Conservation (phyloP, 2,329 filamentous ascomycete species). For the Sporothrix protearum region DNA sequence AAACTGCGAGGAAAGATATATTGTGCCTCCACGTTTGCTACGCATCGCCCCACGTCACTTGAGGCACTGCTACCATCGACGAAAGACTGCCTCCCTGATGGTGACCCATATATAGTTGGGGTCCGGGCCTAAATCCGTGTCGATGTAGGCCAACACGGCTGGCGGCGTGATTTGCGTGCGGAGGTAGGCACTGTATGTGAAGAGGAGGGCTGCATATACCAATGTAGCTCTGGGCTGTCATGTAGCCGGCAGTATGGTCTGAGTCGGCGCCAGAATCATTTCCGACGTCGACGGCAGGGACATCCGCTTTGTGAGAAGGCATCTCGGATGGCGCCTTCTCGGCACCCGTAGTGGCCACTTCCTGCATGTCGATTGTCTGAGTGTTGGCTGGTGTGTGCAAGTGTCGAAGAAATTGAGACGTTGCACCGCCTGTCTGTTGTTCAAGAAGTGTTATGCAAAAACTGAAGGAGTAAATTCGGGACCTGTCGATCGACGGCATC, state of each 20-base stretch:
- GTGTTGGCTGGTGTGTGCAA: background rate
- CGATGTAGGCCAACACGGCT: constrained; percentile 21
- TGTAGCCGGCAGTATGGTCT: background rate
- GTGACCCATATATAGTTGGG: constrained; percentile 24
- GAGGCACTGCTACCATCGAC: background rate
- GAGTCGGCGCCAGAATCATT: background rate
- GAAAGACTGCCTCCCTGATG: background rate
- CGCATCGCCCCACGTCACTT: background rate
- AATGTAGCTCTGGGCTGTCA: background rate
- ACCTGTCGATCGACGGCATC: background rate
- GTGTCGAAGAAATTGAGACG: background rate
- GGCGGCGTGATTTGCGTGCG: constrained; percentile 19
- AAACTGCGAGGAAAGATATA: too few species aligned
- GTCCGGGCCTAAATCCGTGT: constrained; percentile 19
- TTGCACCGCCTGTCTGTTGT: background rate
- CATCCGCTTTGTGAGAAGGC: background rate
- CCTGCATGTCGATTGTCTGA: background rate
- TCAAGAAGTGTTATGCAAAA: background rate
- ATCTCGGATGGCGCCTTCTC: background rate
- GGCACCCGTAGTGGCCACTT: background rate
- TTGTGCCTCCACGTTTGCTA: background rate
- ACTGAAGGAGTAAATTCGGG: background rate
- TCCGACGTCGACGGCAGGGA: background rate
- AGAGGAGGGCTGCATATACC: background rate
- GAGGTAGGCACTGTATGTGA: constrained; percentile 26